A percentile compares a stretch with the other conserved stretches of the same genome.
Conservation (phyloP, 1,284 basidiomycete species). For the Ganoderma sinense region DNA sequence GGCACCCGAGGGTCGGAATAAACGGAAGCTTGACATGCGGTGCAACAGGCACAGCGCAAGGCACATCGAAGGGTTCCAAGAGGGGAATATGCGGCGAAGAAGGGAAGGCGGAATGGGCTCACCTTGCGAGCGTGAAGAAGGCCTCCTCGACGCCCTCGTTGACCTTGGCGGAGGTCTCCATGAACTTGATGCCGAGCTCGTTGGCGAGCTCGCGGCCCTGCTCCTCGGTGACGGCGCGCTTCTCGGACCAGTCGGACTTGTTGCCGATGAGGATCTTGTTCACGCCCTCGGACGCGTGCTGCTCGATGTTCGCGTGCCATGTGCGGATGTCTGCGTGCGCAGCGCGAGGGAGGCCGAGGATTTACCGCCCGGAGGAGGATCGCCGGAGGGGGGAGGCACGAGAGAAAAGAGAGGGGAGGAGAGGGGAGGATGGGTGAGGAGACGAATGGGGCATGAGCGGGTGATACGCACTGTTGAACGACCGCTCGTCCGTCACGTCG, state of each 20-base stretch:
- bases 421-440: slow-evolving; percentile 8
- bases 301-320: slow-evolving; percentile 99
- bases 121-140: slow-evolving; percentile 98
- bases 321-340: slow-evolving; percentile 89
- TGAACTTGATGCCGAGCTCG: slow-evolving; percentile 93
- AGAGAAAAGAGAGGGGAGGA: not conserved
- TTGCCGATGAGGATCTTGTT: slow-evolving; percentile 99
- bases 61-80: not conserved
- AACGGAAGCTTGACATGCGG: not conserved
- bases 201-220: slow-evolving; percentile 85
- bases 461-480: slow-evolving; percentile 88
- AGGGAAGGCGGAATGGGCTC: slow-evolving; percentile 37
- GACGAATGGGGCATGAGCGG: slow-evolving; percentile 5
- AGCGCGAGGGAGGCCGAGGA: not conserved
- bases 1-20: not conserved
- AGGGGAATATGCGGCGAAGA: not conserved
- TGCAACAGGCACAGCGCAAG: not conserved
- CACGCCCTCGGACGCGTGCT: slow-evolving; percentile 98
- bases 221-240: slow-evolving; percentile 90
- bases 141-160: slow-evolving; percentile 99
- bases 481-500: slow-evolving; percentile 98
- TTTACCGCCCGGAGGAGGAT: not conserved
- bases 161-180: slow-evolving; percentile 98
- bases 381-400: not conserved
- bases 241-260: slow-evolving; percentile 99